A percentile compares a stretch with the other conserved stretches of the same genome.
phyloP scores from a whole-genome alignment of 225 moss, liverwort and hornwort species.

The Rhytidiadelphus loreus region DNA sequence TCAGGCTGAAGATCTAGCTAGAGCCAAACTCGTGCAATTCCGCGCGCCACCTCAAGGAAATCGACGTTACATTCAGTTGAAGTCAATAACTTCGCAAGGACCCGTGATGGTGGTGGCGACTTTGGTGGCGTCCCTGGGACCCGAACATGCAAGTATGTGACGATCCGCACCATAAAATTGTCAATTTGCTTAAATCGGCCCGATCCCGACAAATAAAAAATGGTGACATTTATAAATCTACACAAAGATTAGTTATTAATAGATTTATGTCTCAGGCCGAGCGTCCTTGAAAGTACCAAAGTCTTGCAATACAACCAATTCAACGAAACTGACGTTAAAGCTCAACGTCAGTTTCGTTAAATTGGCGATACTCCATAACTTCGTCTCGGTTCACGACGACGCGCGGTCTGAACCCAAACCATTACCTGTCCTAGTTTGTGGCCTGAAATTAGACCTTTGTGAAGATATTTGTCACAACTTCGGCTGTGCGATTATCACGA shows the following conservation, averaged over 20 bases:
- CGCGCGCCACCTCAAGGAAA: neutral
- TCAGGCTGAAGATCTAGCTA: neutral
- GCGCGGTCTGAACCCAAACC: neutral
- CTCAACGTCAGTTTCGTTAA: neutral
- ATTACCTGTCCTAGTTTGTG: neutral
- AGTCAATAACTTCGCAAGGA: neutral
- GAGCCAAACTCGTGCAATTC: neutral
- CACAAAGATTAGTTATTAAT: neutral
- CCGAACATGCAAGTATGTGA: neutral
- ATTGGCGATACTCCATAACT: neutral
- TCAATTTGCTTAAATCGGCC: neutral
- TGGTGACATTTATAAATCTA: neutral
- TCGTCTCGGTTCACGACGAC: neutral
- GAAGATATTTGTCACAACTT: neutral
- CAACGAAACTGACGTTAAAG: neutral
- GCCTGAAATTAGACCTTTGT: neutral
- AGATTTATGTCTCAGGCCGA: neutral
- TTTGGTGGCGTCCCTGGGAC: neutral
- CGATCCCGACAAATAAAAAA: too few species aligned
- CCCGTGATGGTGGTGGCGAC: neutral
- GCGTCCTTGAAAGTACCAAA: too few species aligned
- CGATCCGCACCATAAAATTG: neutral
- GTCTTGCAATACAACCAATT: neutral
- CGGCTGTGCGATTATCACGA: neutral
- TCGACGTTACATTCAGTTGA: neutral